Evolutionary conservation across 2,329 filamentous ascomycete genomes (phyloP).

Genomic region (Nemania sp.): DNA sequence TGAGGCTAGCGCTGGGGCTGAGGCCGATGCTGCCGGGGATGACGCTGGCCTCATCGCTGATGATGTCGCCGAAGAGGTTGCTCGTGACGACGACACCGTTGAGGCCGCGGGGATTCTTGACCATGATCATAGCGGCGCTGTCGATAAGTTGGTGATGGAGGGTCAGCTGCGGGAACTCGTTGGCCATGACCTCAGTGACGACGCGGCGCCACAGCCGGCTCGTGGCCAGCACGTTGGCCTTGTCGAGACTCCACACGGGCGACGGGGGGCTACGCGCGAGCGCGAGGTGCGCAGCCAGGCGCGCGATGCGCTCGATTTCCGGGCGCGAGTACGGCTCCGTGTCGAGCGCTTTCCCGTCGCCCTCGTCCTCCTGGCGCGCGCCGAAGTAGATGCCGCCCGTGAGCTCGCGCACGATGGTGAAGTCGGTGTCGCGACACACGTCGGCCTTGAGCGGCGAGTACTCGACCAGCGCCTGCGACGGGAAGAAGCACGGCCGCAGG

Average conservation of each 20-base stretch:
- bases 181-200: constrained; percentile 79
- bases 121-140: constrained; percentile 95
- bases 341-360: constrained; percentile 74
- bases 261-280: constrained; percentile 74
- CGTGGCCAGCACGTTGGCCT: constrained; percentile 94
- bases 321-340: constrained; percentile 81
- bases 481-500: constrained; percentile 94
- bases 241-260: constrained; percentile 86
- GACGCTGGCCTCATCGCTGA: constrained; percentile 91
- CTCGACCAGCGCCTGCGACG: constrained; percentile 80
- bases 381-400: constrained; percentile 97
- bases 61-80: constrained; percentile 96
- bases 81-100: constrained; percentile 92
- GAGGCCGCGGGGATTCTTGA: constrained; percentile 85
- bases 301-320: constrained; percentile 87
- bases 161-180: constrained; percentile 86
- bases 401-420: constrained; percentile 89
- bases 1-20: constrained; percentile 83
- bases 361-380: constrained; percentile 78
- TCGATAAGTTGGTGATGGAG: constrained; percentile 91
- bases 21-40: constrained; percentile 91
- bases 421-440: constrained; percentile 84
- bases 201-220: constrained; percentile 87
- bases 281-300: constrained; percentile 80
- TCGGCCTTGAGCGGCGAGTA: constrained; percentile 84